These are phyloP conservation scores for Colletotrichum sp. DNA, from an alignment of 2,329 filamentous ascomycete species.

Conservation along the genomic window DNA sequence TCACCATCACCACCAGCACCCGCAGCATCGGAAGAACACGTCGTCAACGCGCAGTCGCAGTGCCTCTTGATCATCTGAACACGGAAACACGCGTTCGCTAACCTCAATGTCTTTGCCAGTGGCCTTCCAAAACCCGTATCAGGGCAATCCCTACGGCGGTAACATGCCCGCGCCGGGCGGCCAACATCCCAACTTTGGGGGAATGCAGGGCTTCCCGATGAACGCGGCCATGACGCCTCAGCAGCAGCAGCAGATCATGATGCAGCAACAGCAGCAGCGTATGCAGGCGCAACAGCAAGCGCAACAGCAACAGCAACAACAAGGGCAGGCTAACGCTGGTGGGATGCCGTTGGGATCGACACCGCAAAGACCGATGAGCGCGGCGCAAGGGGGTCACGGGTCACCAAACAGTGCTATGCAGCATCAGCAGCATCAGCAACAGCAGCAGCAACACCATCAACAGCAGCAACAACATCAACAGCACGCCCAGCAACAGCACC, in stretches of 20 bases:
- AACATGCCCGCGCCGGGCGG: slow-evolving; percentile 53
- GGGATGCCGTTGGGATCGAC: slow-evolving; percentile 29
- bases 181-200: slow-evolving; percentile 57
- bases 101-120: slow-evolving; percentile 43
- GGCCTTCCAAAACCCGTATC: slow-evolving; percentile 64
- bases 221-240: slow-evolving; percentile 54
- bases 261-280: slow-evolving; percentile 33
- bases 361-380: slow-evolving; percentile 32
- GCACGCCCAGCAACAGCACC: slow-evolving; percentile 35
- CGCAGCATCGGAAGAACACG: neutral
- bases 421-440: slow-evolving; percentile 33
- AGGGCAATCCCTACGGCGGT: slow-evolving; percentile 60
- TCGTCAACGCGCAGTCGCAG: neutral
- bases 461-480: slow-evolving; percentile 40
- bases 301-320: slow-evolving; percentile 37
- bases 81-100: slow-evolving; percentile 30
- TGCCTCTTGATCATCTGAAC: slow-evolving; percentile 19
- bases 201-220: slow-evolving; percentile 59
- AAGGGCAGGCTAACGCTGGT: slow-evolving; percentile 31
- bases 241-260: slow-evolving; percentile 29
- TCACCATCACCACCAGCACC: neutral
- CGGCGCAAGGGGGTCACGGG: slow-evolving; percentile 29
- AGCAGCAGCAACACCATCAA: slow-evolving; percentile 32
- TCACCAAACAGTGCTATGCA: slow-evolving; percentile 38
- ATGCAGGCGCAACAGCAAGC: slow-evolving; percentile 35